Evolutionary conservation across 2,329 filamentous ascomycete genomes (phyloP).

Genomic region (Pseudofabraea citricarpa): DNA sequence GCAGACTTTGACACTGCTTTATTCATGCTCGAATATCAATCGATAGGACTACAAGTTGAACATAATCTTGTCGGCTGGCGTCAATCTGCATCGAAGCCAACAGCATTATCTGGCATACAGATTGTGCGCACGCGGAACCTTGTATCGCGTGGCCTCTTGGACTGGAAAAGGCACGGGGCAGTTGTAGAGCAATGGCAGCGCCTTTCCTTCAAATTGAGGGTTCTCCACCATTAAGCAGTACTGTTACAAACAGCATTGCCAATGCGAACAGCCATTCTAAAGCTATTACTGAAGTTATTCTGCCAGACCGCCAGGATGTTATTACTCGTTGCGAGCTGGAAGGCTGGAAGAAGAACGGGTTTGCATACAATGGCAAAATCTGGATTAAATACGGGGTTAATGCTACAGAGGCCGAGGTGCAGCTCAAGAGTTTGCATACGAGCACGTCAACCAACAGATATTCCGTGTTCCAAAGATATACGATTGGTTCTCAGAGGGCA

Average conservation of each 20-base stretch:
- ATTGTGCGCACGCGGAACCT: no score
- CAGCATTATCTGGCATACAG: no score
- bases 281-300: background rate
- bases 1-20: no score
- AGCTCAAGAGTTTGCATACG: background rate
- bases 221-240: no score
- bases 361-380: background rate
- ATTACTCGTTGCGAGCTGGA: background rate
- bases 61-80: no score
- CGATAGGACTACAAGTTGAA: no score
- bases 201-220: no score
- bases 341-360: background rate
- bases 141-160: no score
- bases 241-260: background rate
- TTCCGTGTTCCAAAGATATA: background rate
- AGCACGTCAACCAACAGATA: background rate
- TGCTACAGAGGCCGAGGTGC: background rate
- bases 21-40: no score
- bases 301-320: background rate
- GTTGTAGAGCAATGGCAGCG: no score
- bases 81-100: no score
- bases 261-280: background rate
- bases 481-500: background rate
- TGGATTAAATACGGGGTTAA: slow-evolving; percentile 1
- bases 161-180: no score